A percentile compares a stretch with the other conserved stretches of the same genome.
These are phyloP conservation scores for Pestalotiopsis sp. DNA, from an alignment of 2,329 filamentous ascomycete species.

Conservation along the genomic window DNA sequence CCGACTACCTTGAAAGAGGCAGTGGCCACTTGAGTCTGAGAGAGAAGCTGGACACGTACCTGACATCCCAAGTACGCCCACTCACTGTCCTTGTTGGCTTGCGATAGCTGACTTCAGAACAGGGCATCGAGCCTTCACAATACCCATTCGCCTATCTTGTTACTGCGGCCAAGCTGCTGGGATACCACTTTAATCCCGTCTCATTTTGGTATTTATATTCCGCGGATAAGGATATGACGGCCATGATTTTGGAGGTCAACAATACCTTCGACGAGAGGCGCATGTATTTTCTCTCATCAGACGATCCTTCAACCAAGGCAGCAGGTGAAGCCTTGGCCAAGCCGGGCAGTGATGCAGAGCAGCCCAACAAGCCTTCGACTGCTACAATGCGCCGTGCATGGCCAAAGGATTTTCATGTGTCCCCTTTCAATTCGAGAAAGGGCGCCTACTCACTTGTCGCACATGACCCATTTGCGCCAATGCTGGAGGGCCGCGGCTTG, in stretches of 20 bases:
- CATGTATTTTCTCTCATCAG: slow-evolving; percentile 62
- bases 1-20: slow-evolving; percentile 64
- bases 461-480: slow-evolving; percentile 47
- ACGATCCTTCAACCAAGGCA: slow-evolving; percentile 22
- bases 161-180: slow-evolving; percentile 69
- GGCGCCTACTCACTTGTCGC: slow-evolving; percentile 56
- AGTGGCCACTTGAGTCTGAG: slow-evolving; percentile 55
- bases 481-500: slow-evolving; percentile 38
- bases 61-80: slow-evolving; percentile 55
- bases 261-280: slow-evolving; percentile 76
- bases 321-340: slow-evolving; percentile 15
- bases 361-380: not conserved
- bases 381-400: slow-evolving; percentile 53
- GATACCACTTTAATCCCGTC: slow-evolving; percentile 74
- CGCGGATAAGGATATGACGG: slow-evolving; percentile 54
- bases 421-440: slow-evolving; percentile 69
- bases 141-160: slow-evolving; percentile 73
- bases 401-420: slow-evolving; percentile 77
- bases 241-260: slow-evolving; percentile 74
- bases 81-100: not conserved
- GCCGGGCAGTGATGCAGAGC: slow-evolving; percentile 10
- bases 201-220: slow-evolving; percentile 82
- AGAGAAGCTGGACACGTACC: slow-evolving; percentile 63
- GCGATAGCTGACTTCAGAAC: not conserved
- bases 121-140: slow-evolving; percentile 60